Evolutionary conservation across 768 basidiomycete genomes (phyloP).

Genomic region (Pholiota microspora): DNA sequence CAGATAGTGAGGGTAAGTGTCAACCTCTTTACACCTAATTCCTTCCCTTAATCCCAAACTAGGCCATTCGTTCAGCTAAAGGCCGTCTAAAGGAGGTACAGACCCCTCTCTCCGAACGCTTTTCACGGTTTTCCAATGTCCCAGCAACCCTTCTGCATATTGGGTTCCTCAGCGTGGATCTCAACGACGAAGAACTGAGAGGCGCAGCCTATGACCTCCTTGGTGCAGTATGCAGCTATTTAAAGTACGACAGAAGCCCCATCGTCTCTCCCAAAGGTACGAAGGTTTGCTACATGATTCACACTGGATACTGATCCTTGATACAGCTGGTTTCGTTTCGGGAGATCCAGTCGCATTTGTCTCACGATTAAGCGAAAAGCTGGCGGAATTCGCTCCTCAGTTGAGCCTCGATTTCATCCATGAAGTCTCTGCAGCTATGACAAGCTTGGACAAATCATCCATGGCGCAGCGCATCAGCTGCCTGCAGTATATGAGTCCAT

Average conservation of each 20-base stretch:
- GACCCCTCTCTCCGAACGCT: constrained; percentile 54
- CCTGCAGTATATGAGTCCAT: constrained; percentile 82
- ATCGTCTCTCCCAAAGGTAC: constrained; percentile 70
- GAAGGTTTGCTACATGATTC: constrained; percentile 7
- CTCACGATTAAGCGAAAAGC: constrained; percentile 62
- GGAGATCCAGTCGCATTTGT: constrained; percentile 65
- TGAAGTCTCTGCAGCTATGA: constrained; percentile 74
- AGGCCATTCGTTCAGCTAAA: constrained; percentile 80
- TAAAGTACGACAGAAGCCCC: constrained; percentile 75
- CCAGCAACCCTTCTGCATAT: constrained; percentile 86
- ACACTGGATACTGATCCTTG: neutral
- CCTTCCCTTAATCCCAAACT: constrained; percentile 1
- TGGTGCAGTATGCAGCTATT: constrained; percentile 69
- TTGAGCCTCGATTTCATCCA: constrained; percentile 86
- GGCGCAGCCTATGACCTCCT: constrained; percentile 79
- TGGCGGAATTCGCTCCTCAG: constrained; percentile 74
- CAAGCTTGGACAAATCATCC: constrained; percentile 39
- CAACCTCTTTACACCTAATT: neutral
- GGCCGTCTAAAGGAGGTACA: constrained; percentile 59
- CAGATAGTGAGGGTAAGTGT: constrained; percentile 64
- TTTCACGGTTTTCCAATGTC: constrained; percentile 79
- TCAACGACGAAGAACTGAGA: constrained; percentile 74
- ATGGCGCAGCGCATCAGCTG: constrained; percentile 65
- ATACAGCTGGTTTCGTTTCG: constrained; percentile 66
- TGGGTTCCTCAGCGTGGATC: constrained; percentile 75